Percentiles rank a stretch among this genome's conserved stretches.
phyloP scores from a whole-genome alignment of 257 asterid species.

The Jaltomata sinuosa region DNA sequence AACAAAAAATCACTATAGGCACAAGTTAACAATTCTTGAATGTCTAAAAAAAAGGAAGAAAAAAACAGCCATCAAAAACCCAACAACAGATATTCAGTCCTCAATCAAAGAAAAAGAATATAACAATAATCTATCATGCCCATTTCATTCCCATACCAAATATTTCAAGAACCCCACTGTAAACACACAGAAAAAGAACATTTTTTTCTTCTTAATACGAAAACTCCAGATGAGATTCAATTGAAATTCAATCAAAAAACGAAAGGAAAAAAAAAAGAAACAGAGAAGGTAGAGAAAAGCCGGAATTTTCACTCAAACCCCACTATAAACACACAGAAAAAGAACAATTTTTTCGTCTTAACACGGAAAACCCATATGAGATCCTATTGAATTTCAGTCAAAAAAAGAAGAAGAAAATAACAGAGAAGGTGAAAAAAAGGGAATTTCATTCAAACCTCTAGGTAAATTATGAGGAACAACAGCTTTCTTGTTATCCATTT shows the following conservation, averaged over 20 bases:
- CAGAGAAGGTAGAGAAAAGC: too few species aligned
- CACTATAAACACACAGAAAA: neutral
- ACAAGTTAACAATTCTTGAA: neutral
- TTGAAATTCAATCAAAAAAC: too few species aligned
- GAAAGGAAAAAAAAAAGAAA: too few species aligned
- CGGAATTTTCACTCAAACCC: neutral
- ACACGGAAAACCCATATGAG: too few species aligned
- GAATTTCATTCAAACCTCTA: too few species aligned
- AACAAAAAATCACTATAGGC: neutral
- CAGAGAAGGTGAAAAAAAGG: too few species aligned
- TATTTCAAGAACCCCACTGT: neutral
- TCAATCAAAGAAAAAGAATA: neutral
- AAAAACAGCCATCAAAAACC: neutral
- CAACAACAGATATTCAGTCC: neutral
- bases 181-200: neutral
- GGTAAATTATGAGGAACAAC: too few species aligned
- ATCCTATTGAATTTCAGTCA: neutral
- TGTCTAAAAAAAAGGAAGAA: neutral
- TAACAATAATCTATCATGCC: neutral
- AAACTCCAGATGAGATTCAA: too few species aligned
- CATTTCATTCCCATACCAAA: neutral
- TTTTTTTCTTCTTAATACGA: too few species aligned
- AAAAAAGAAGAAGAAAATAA: too few species aligned
- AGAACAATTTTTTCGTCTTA: neutral
- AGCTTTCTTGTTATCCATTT: too few species aligned